Conservation (phyloP, 768 basidiomycete species). For the Suillus cothurnatus region DNA sequence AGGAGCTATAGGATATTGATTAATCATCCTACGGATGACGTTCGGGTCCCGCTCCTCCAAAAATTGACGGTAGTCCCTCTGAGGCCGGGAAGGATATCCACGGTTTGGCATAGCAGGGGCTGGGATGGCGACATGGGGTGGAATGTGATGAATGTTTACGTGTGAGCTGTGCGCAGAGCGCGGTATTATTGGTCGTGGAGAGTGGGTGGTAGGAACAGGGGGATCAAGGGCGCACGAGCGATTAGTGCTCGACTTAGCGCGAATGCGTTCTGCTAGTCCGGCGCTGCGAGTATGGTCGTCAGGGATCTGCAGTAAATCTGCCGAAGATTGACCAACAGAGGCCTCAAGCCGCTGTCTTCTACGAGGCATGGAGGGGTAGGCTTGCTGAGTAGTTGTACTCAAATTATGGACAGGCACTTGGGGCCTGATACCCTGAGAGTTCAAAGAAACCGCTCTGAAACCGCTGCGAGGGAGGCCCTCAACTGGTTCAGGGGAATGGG, state of each 20-base stretch:
- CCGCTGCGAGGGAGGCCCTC: constrained; percentile 12
- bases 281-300: not conserved
- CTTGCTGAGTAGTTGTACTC: not conserved
- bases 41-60: constrained; percentile 1
- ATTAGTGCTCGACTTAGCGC: not conserved
- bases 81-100: not conserved
- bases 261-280: constrained; percentile 9
- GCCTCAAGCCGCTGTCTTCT: constrained; percentile 5
- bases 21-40: constrained; percentile 3
- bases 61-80: not conserved
- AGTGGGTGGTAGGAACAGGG: not conserved
- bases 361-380: constrained; percentile 4
- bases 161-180: constrained; percentile 8
- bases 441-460: constrained; percentile 6
- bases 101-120: not conserved
- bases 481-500: constrained; percentile 7
- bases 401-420: not conserved
- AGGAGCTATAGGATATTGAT: constrained; percentile 6
- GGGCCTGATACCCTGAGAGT: not conserved
- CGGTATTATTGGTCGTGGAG: constrained; percentile 1
- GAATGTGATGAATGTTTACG: constrained; percentile 1
- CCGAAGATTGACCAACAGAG: not conserved
- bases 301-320: not conserved
- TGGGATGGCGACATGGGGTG: not conserved
- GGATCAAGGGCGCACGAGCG: not conserved